Conservation (phyloP, 2,329 filamentous ascomycete species). For the Dactylonectria estremocensis region DNA sequence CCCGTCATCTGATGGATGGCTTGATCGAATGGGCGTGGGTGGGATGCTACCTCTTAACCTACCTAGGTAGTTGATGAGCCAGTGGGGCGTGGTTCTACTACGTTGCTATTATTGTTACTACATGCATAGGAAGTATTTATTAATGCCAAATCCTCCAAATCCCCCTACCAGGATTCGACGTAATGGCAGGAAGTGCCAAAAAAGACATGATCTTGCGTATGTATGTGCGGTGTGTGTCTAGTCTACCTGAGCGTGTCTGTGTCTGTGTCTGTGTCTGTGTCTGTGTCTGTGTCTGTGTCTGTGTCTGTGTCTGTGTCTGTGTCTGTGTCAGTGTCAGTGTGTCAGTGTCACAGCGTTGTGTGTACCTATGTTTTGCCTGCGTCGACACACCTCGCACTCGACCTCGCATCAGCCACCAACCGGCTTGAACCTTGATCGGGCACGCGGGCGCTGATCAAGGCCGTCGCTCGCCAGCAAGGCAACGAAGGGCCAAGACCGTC, state of each 20-base stretch:
- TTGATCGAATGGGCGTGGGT: slow-evolving; percentile 19
- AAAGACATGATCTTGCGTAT: no score
- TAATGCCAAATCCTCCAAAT: neutral
- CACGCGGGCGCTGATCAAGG: slow-evolving; percentile 40
- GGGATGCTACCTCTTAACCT: neutral
- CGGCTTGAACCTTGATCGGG: slow-evolving; percentile 43
- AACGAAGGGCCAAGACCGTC: slow-evolving; percentile 9
- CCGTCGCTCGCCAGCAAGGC: neutral
- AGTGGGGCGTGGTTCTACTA: no score
- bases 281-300: neutral
- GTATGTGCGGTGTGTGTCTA: no score
- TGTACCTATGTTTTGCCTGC: neutral
- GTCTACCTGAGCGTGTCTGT: no score
- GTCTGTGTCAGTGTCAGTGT: no score
- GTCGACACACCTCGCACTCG: neutral
- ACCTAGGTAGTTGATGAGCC: no score
- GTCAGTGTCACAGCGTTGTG: neutral
- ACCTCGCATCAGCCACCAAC: slow-evolving; percentile 28
- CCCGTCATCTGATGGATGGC: slow-evolving; percentile 19
- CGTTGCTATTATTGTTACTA: no score
- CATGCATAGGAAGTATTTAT: no score
- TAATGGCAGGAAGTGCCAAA: no score
- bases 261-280: neutral
- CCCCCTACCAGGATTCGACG: no score
- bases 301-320: neutral